Percentiles rank a stretch among this genome's conserved stretches.
These are phyloP conservation scores for Penicillium frequentans DNA, from an alignment of 2,329 filamentous ascomycete genomes.

Conservation along the genomic window DNA sequence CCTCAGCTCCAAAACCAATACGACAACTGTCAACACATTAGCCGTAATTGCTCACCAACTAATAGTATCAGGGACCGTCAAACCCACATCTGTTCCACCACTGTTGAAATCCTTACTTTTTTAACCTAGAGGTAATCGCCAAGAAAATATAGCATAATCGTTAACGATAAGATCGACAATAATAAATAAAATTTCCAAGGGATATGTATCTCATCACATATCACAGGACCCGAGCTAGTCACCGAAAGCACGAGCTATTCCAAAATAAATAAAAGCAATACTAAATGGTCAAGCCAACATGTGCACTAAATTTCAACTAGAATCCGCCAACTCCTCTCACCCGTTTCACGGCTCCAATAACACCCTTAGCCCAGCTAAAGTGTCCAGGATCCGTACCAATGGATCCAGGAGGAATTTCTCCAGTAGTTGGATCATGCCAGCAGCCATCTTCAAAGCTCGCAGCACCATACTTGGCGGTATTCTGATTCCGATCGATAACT, in stretches of 20 bases:
- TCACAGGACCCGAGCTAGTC: too few species aligned
- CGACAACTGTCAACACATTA: too few species aligned
- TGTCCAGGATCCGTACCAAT: conserved; percentile 55
- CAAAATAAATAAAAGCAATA: neutral
- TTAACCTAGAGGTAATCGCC: too few species aligned
- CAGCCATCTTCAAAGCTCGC: conserved; percentile 58
- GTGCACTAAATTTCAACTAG: conserved; percentile 22
- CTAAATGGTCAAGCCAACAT: neutral
- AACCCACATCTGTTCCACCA: too few species aligned
- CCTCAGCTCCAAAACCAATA: too few species aligned
- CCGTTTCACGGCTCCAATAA: conserved; percentile 59
- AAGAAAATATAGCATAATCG: neutral
- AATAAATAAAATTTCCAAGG: too few species aligned
- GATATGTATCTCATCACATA: too few species aligned
- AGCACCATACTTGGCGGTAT: conserved; percentile 61
- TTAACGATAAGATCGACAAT: too few species aligned
- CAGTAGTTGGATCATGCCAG: conserved; percentile 57
- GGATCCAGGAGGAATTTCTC: conserved; percentile 49
- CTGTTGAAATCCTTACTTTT: too few species aligned
- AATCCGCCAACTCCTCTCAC: conserved; percentile 59
- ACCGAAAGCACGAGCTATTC: neutral
- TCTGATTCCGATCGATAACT: conserved; percentile 64
- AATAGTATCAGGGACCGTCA: too few species aligned
- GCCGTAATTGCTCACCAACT: too few species aligned
- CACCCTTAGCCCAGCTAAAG: conserved; percentile 60